Base-by-base conservation (phyloP, 163 green algal species). In the Coccomyxa subellipsoidea region DNA sequence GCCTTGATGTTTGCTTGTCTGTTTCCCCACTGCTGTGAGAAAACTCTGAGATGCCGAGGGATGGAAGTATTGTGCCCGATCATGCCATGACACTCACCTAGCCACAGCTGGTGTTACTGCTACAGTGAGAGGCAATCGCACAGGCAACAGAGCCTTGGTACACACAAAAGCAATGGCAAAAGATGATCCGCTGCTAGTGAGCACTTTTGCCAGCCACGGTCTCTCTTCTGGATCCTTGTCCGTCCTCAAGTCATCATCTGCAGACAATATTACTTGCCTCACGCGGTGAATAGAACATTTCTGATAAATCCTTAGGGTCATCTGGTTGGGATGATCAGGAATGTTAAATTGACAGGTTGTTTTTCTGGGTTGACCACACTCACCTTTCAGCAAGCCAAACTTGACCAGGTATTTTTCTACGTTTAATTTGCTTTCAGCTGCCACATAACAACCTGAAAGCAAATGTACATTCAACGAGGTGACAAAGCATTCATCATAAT, bases 111-210 rank as follows among this genome's bases (percentile, higher is more conserved):
- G 90, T 4, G 90, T 94, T 10, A 93, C 37, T 12, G 53, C 88
- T 6, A 94, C 4, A 23, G 90, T 94, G 37, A 94, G 81, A 29
- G 90, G 89, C 7, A 81, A 82, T 8, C 90, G 83, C 7, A 94
- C 85, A 38, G 89, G 89, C 54, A 94, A 81, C 0, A 93, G 82
- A 10, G 90, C 90, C 72, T 94, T 94, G 69, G 90, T 94, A 84
- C 88, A 92, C 1, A 94, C 70, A 66, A 93, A 92, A 2, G 90
- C 89, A 15, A 93, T 82, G 2, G 87, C 88, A 32, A 93, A 34
- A 0, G 80, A 84, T 27, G 89, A 92, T n/a, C 89, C 83, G 23
- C 81, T 73, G 3, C 86, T 84, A 0, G 78, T 78, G 1, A 93
- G 75, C 72, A 76, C 66, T 37, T 85, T 84, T 39, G 85, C 82